A percentile compares a stretch with the other conserved stretches of the same genome.
These are phyloP conservation scores for Ogataea hybrid DNA, from an alignment of 1,139 yeast species.

Conservation along the genomic window DNA sequence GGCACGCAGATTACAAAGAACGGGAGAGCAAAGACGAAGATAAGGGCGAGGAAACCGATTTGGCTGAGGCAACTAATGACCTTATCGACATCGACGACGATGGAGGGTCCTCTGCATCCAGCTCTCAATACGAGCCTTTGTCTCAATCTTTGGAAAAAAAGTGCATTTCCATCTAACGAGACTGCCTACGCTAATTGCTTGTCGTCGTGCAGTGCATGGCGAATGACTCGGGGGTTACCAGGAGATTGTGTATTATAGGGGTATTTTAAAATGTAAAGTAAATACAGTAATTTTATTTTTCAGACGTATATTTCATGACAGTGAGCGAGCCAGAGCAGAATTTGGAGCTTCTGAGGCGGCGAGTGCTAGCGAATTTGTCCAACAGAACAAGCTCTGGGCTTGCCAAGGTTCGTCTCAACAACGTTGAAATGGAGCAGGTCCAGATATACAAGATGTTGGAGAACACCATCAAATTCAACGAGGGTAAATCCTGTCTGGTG, in stretches of 20 bases:
- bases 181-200: not conserved
- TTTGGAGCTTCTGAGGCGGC: conserved; percentile 1
- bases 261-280: not conserved
- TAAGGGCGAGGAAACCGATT: too few relatives aligned
- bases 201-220: too few relatives aligned
- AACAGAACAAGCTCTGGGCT: conserved; percentile 26
- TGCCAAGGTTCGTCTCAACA: conserved; percentile 24
- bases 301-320: conserved; percentile 27
- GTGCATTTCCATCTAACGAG: not conserved
- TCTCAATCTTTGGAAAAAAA: too few relatives aligned
- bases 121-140: too few relatives aligned
- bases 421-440: conserved; percentile 37
- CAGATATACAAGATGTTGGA: conserved; percentile 59
- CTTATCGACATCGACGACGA: too few relatives aligned
- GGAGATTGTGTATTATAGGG: not conserved
- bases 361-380: conserved; percentile 18
- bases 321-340: conserved; percentile 1
- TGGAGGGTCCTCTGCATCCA: too few relatives aligned
- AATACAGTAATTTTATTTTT: conserved; percentile 4
- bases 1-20: too few relatives aligned
- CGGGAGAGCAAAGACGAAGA: too few relatives aligned
- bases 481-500: conserved; percentile 77
- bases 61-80: too few relatives aligned
- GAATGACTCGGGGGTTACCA: not conserved
- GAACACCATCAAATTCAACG: conserved; percentile 64